Base-by-base conservation (phyloP, 176 grass and related monocot genomes). In the Zea luxurians region DNA sequence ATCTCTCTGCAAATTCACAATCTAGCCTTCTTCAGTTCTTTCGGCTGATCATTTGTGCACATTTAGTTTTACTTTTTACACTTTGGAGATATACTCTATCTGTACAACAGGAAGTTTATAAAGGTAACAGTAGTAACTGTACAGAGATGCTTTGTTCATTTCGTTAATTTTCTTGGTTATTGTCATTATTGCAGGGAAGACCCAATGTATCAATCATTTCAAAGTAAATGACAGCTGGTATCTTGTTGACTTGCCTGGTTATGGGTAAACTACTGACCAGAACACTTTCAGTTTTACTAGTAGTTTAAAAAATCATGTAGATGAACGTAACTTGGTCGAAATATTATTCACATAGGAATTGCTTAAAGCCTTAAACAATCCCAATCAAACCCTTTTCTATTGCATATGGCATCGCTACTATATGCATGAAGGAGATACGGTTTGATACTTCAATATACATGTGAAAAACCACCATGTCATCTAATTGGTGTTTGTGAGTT, bases 181-280 rank as follows among this genome's bases (percentile, higher is more conserved):
- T 66, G 80, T 16, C 78, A 13, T 82, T 9, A 20, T 80, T 92
- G 63, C 86, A 98, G 91, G 95, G 18, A 98, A 98, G 83, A 98
- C 95, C 6, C 95, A 94, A 68, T 94, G 85, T 50, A 98, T 98
- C 80, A 98, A 98, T 83, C 95, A 98, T 89, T 98, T 98, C 65
- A 87, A 85, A 78, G 91, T 98, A 88, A 98, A 98, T 71, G 95
- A 98, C 62, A 89, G 85, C 60, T 98, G 95, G 95, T 98, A 90
- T 83, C 89, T 98, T 61, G 95, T 98, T 64, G 95, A 98, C 79
- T 86, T 98, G 68, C 95, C 95, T 89, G 95, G 95, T 59, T 98
- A 94, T 81, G 95, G 91, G 95, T 98, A 94, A 63, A 18, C 44
- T 73, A 69, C 46, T 70, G 60, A 60, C 74, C 45, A 69, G 15